phyloP scores from a whole-genome alignment of 257 asterid species.

The Echites panduratus region DNA sequence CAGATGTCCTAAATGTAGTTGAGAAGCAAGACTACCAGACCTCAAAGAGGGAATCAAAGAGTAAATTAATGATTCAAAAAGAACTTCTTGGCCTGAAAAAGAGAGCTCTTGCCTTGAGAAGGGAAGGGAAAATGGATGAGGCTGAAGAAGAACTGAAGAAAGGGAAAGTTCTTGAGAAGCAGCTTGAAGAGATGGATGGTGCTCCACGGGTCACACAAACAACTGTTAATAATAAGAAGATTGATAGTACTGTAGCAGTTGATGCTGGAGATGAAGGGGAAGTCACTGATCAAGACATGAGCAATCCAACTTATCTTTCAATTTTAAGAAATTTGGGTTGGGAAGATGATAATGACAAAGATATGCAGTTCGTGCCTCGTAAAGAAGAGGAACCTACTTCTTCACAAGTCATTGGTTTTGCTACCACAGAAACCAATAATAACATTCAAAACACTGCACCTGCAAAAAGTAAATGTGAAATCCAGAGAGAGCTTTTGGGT shows the following conservation, averaged over 20 bases:
- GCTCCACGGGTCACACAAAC: conserved; percentile 32
- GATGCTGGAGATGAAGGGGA: conserved; percentile 48
- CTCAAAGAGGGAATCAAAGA: conserved; percentile 43
- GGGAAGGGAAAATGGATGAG: conserved; percentile 79
- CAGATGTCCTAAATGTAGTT: conserved; percentile 17
- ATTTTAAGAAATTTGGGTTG: conserved; percentile 82
- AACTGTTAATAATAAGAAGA: conserved; percentile 24
- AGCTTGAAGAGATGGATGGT: conserved; percentile 75
- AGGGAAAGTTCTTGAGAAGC: conserved; percentile 79
- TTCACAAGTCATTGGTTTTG: conserved; percentile 12
- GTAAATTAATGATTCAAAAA: conserved; percentile 64
- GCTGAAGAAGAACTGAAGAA: conserved; percentile 78
- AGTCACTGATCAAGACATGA: conserved; percentile 85
- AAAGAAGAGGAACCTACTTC: conserved; percentile 21
- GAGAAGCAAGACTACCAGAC: conserved; percentile 14
- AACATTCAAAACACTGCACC: conserved; percentile 24
- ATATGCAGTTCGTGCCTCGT: conserved; percentile 14
- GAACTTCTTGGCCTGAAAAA: conserved; percentile 84
- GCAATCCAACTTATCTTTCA: conserved; percentile 75
- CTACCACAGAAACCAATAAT: conserved; percentile 23
- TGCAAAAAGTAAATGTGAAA: conserved; percentile 58
- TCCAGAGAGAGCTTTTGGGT: conserved; percentile 75
- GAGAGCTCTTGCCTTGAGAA: conserved; percentile 68
- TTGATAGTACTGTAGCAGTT: conserved; percentile 12
- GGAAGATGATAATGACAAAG: conserved; percentile 54